Conservation (phyloP, 805 yeast genomes). For the Yarrowia phangngaensis region DNA sequence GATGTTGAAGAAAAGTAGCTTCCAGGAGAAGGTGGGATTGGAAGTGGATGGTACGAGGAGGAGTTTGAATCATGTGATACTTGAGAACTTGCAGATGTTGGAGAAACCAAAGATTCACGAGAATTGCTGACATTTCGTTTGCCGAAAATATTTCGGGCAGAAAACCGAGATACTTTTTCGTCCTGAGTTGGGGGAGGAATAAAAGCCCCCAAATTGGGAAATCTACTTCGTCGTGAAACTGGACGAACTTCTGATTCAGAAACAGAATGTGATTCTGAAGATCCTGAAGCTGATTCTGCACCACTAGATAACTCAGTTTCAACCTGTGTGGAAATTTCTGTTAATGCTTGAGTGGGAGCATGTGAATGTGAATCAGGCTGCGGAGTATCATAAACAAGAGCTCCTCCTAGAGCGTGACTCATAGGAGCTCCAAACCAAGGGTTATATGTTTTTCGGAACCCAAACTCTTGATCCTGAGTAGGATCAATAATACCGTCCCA, state of each 20-base stretch:
- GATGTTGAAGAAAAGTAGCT: neutral
- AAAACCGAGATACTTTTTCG: constrained; percentile 14
- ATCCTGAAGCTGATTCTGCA: neutral
- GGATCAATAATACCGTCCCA: constrained; percentile 26
- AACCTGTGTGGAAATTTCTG: neutral
- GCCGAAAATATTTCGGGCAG: constrained; percentile 12
- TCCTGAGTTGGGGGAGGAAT: constrained; percentile 18
- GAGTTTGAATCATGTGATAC: constrained; percentile 1
- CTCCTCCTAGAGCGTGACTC: constrained; percentile 18
- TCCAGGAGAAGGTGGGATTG: constrained; percentile 17
- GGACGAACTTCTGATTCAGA: neutral
- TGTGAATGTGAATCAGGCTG: no score
- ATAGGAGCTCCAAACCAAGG: constrained; percentile 14
- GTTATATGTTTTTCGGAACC: constrained; percentile 6
- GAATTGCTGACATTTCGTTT: neutral
- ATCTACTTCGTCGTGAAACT: neutral
- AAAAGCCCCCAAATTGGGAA: constrained; percentile 15
- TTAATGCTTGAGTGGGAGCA: neutral
- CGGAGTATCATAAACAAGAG: no score
- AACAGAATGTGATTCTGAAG: neutral
- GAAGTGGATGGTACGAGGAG: neutral
- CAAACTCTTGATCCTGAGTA: constrained; percentile 19
- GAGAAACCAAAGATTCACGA: constrained; percentile 2
- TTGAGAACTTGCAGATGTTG: no score
- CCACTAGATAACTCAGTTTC: constrained; percentile 5